Evolutionary conservation across 1,284 basidiomycete genomes (phyloP).

Genomic region (Apiotrichum laibachii): DNA sequence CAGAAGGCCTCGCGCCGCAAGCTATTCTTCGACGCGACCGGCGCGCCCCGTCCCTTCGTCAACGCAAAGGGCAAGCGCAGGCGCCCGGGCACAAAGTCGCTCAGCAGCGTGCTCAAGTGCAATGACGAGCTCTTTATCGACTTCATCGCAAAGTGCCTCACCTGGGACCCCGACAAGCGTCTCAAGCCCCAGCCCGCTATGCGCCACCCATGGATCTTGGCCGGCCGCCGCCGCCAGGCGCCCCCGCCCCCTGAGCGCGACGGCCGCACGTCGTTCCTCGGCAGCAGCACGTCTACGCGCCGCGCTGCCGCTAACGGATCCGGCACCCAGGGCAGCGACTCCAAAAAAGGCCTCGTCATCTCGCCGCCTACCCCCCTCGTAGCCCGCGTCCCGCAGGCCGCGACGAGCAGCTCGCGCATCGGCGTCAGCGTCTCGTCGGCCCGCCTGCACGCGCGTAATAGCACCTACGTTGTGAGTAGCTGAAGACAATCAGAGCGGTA

Average conservation of each 20-base stretch:
- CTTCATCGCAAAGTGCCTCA: conserved; percentile 88
- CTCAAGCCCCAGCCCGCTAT: conserved; percentile 91
- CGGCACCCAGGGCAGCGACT: conserved; percentile 12
- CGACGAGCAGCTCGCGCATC: conserved; percentile 23
- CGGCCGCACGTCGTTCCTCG: conserved; percentile 12
- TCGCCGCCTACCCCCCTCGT: conserved; percentile 48
- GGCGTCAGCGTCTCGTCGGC: conserved; percentile 22
- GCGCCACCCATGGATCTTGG: conserved; percentile 82
- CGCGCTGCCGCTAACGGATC: conserved; percentile 3
- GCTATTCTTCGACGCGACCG: conserved; percentile 94
- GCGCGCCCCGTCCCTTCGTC: conserved; percentile 84
- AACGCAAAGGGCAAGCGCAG: conserved; percentile 95
- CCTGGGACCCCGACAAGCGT: conserved; percentile 96
- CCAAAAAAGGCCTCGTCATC: conserved; percentile 33
- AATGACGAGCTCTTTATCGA: conserved; percentile 63
- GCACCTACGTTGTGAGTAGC: conserved; percentile 24
- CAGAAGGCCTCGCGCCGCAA: conserved; percentile 91
- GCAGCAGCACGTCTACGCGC: conserved; percentile 11
- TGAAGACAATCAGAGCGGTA: background rate
- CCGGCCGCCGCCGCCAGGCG: conserved; percentile 55
- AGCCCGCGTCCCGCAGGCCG: conserved; percentile 27
- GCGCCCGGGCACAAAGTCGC: conserved; percentile 83
- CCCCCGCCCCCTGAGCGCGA: conserved; percentile 21
- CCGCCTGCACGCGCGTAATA: conserved; percentile 23
- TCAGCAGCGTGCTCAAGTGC: conserved; percentile 81